Conservation (phyloP, 805 yeast species). For the Blastobotrys robertii region DNA sequence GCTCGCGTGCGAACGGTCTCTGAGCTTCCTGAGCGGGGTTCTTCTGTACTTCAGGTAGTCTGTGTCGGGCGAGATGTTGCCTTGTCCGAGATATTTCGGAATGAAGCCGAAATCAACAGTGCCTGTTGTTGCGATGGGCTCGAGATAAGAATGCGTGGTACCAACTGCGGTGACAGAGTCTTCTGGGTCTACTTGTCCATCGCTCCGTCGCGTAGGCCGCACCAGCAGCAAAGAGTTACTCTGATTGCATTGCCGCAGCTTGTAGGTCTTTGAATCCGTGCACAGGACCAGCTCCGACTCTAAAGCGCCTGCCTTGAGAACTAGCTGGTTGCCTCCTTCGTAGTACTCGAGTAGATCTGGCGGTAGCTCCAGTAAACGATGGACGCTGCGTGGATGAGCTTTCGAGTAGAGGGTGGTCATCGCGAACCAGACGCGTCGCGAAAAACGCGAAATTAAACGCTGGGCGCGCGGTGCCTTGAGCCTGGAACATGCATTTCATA, state of each 20-base stretch:
- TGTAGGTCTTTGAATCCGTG: constrained; percentile 48
- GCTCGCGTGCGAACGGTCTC: constrained; percentile 43
- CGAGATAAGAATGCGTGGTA: constrained; percentile 18
- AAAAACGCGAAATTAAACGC: too few species aligned
- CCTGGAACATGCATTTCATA: too few species aligned
- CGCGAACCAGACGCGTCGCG: too few species aligned
- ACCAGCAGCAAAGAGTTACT: constrained; percentile 69
- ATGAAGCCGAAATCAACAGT: constrained; percentile 14
- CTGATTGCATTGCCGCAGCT: constrained; percentile 70
- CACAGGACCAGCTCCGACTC: constrained; percentile 48
- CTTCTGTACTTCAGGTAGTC: neutral
- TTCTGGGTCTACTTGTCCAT: constrained; percentile 1
- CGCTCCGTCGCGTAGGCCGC: constrained; percentile 12
- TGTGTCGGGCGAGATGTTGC: constrained; percentile 1
- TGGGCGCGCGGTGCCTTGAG: too few species aligned
- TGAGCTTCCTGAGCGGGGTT: constrained; percentile 4
- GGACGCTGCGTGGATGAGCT: too few species aligned
- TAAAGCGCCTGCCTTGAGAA: constrained; percentile 29
- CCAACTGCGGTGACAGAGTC: constrained; percentile 15
- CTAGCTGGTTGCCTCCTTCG: constrained; percentile 13
- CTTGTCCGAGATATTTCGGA: constrained; percentile 17
- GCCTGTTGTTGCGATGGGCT: constrained; percentile 12
- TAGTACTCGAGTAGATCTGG: constrained; percentile 20
- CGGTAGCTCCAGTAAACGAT: constrained; percentile 20
- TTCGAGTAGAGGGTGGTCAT: too few species aligned